These are phyloP conservation scores for Urostyla sp. DNA, from an alignment of 73 alveolate genomes.

Conservation along the genomic window DNA sequence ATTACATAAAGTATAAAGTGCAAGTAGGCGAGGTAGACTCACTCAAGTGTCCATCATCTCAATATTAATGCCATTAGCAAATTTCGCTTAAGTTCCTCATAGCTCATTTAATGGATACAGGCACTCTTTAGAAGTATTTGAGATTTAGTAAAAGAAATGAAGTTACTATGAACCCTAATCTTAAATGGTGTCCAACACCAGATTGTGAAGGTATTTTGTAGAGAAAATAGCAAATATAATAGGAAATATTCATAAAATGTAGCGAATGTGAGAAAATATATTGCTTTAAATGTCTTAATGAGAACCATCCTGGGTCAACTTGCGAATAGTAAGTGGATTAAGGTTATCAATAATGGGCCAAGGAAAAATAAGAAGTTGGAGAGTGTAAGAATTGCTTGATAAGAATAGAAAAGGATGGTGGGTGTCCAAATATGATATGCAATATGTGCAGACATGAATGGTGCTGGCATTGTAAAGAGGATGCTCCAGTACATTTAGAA, in stretches of 20 bases:
- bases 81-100: neutral
- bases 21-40: slow-evolving; percentile 5
- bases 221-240: neutral
- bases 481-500: slow-evolving; percentile 33
- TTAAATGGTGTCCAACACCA: slow-evolving; percentile 56
- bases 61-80: neutral
- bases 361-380: slow-evolving; percentile 3
- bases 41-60: neutral
- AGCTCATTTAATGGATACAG: slow-evolving; percentile 7
- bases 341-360: slow-evolving; percentile 55
- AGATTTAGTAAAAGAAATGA: slow-evolving; percentile 48
- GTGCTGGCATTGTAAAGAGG: slow-evolving; percentile 56
- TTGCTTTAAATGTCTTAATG: slow-evolving; percentile 43
- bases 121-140: slow-evolving; percentile 14
- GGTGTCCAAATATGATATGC: slow-evolving; percentile 56
- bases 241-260: neutral
- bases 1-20: slow-evolving; percentile 2
- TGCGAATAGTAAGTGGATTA: slow-evolving; percentile 45
- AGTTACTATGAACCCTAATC: slow-evolving; percentile 26
- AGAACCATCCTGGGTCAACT: slow-evolving; percentile 18
- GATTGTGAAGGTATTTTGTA: slow-evolving; percentile 46
- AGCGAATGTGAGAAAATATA: slow-evolving; percentile 11
- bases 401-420: slow-evolving; percentile 49
- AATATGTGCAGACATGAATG: slow-evolving; percentile 44
- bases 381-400: slow-evolving; percentile 27